Base-by-base conservation (phyloP, 805 yeast genomes). In the Martiniozyma abietophila region DNA sequence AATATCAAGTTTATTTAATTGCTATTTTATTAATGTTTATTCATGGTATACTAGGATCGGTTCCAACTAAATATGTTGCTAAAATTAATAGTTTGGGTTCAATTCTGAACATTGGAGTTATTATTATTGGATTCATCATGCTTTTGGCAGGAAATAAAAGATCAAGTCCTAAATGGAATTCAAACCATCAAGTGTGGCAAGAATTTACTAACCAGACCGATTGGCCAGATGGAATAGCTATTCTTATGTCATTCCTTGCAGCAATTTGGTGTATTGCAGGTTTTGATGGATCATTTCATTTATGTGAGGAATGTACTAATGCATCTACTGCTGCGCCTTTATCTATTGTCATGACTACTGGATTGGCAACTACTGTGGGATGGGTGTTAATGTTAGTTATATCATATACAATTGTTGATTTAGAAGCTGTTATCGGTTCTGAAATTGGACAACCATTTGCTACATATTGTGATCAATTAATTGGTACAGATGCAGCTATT, bases 201-300 rank as follows among this genome's bases (percentile, higher is more conserved):
- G 56, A 60, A 8, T 61, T 73, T 35, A 51, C 61, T 28, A 76
- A 76, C 52, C 67, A 63, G 41, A 73, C 82, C 8, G 80, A 73
- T 14, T 76, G 70, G 64, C 77, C 80, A n/a, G 62, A 63, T 32
- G 82, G 82, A 36, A 61, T 75, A 32, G 67, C 77, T 18, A 60
- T 72, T 47, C 53, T 76, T 37, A 62, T 72, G 64, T 61, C 74
- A 5, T 74, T 74, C 53, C 51, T 72, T 48, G 75, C 79, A n/a
- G 76, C 69, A 24, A 70, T 73, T 38, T 74, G 80, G 80, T 72
- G 79, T 25, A 76, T 79, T 83, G 68, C 79, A 29, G 85, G 84
- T 17, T 80, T 75, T 49, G 85, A 79, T 50, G 73, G 81, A 16
- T 81, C 85, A 0, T 79, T 77, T 61, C 85, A 80, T 48, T 59